A percentile compares a stretch with the other conserved stretches of the same genome.
Evolutionary conservation across 805 yeast genomes (phyloP).

Genomic region (Starmerella vitae): DNA sequence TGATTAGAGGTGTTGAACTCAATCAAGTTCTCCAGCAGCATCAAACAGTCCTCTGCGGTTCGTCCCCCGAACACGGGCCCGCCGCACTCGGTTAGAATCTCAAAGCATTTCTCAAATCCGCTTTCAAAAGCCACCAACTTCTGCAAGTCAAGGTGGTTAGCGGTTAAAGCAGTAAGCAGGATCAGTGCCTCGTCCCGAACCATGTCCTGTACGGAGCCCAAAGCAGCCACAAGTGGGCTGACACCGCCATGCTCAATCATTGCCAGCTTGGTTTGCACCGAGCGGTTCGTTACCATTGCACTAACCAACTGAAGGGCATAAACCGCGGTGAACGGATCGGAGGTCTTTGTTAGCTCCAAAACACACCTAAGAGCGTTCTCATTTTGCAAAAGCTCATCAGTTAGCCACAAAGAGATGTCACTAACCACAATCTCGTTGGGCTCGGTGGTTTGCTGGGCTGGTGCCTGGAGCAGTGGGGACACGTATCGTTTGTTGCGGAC

Average conservation of each 20-base stretch:
- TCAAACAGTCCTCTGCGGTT: conserved; percentile 81
- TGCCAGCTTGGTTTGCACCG: conserved; percentile 57
- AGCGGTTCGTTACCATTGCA: conserved; percentile 66
- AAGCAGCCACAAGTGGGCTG: conserved; percentile 50
- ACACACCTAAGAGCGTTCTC: conserved; percentile 35
- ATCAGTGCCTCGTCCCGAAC: conserved; percentile 73
- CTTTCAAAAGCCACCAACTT: conserved; percentile 90
- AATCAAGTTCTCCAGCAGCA: conserved; percentile 56
- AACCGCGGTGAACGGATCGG: conserved; percentile 63
- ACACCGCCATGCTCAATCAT: conserved; percentile 69
- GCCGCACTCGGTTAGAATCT: conserved; percentile 74
- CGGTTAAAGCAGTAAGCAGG: conserved; percentile 68
- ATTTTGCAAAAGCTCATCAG: conserved; percentile 75
- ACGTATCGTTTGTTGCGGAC: conserved; percentile 20
- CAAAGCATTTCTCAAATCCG: conserved; percentile 68
- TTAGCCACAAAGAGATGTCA: conserved; percentile 80
- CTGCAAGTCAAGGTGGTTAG: conserved; percentile 73
- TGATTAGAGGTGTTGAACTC: conserved; percentile 83
- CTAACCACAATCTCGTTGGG: conserved; percentile 42
- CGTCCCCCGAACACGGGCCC: conserved; percentile 83
- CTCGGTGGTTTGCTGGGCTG: conserved; percentile 56
- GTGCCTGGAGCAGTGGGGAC: conserved; percentile 35
- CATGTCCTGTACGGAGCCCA: conserved; percentile 64
- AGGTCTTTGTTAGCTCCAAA: conserved; percentile 35
- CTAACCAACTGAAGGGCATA: conserved; percentile 77